Conservation (phyloP, 2,329 filamentous ascomycete species). For the Ophiostoma ulmi region DNA sequence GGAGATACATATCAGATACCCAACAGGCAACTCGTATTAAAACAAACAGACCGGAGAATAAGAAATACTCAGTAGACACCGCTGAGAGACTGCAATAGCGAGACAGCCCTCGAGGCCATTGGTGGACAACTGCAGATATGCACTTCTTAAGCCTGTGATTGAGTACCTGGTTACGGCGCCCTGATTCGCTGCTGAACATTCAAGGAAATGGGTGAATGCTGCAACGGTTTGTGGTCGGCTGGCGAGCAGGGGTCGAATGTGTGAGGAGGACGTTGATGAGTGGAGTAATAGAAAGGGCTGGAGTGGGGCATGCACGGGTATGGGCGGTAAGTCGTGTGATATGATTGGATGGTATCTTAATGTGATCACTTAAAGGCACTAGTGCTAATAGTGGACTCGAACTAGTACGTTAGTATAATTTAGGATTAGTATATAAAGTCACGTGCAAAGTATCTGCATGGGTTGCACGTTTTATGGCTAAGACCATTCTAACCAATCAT, state of each 20-base stretch:
- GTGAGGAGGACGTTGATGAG: conserved; percentile 6
- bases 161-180: conserved; percentile 14
- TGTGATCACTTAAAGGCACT: too few species aligned
- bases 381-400: not conserved
- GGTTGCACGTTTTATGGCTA: not conserved
- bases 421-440: not conserved
- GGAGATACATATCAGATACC: not conserved
- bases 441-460: not conserved
- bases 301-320: not conserved
- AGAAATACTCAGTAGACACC: not conserved
- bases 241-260: not conserved
- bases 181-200: conserved; percentile 19
- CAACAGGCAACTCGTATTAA: not conserved
- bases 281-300: not conserved
- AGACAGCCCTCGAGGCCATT: not conserved
- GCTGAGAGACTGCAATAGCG: not conserved
- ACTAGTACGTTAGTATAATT: not conserved
- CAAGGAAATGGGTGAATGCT: not conserved
- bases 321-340: conserved; percentile 25
- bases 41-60: not conserved
- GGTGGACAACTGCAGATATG: not conserved
- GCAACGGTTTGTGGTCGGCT: conserved; percentile 1
- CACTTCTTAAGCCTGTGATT: conserved; percentile 14
- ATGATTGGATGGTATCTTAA: conserved; percentile 22
- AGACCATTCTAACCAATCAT: not conserved